These are phyloP conservation scores for Exophiala alcalophila DNA, from an alignment of 2,329 filamentous ascomycete genomes.

Conservation along the genomic window DNA sequence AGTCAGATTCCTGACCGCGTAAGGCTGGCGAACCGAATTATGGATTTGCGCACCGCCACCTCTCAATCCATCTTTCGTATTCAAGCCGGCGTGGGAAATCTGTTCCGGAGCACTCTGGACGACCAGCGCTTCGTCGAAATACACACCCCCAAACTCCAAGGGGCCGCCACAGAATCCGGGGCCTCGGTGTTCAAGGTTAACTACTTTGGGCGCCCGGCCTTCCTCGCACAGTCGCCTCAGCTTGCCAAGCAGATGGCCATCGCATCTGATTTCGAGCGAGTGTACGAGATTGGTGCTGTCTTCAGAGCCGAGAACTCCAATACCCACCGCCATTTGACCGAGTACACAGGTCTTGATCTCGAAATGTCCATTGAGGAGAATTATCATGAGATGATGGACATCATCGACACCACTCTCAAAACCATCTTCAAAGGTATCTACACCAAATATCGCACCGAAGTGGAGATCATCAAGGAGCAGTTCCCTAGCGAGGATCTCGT, in stretches of 20 bases:
- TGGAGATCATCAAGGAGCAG: constrained; percentile 75
- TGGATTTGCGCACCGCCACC: constrained; percentile 80
- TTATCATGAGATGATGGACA: constrained; percentile 80
- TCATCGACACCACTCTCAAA: constrained; percentile 79
- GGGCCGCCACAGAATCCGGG: constrained; percentile 84
- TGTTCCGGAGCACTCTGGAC: constrained; percentile 75
- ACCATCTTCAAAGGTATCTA: constrained; percentile 72
- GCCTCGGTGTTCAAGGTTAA: constrained; percentile 88
- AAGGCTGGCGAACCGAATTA: constrained; percentile 72
- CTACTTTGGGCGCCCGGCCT: constrained; percentile 84
- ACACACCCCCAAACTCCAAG: constrained; percentile 87
- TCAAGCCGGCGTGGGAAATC: constrained; percentile 73
- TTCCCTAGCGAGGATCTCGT: constrained; percentile 85
- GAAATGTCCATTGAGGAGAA: constrained; percentile 89
- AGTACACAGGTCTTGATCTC: constrained; percentile 88
- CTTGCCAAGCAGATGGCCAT: constrained; percentile 91
- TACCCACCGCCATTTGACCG: constrained; percentile 88
- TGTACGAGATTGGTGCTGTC: constrained; percentile 86
- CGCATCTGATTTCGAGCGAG: constrained; percentile 80
- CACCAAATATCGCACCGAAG: constrained; percentile 64
- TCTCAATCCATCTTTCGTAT: constrained; percentile 87
- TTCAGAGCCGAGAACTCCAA: constrained; percentile 96
- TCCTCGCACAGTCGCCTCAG: constrained; percentile 87
- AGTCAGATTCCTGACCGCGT: constrained; percentile 68
- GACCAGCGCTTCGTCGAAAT: constrained; percentile 82